Conservation (phyloP, 306 rosid species). For the Citrullus mucosospermus region DNA sequence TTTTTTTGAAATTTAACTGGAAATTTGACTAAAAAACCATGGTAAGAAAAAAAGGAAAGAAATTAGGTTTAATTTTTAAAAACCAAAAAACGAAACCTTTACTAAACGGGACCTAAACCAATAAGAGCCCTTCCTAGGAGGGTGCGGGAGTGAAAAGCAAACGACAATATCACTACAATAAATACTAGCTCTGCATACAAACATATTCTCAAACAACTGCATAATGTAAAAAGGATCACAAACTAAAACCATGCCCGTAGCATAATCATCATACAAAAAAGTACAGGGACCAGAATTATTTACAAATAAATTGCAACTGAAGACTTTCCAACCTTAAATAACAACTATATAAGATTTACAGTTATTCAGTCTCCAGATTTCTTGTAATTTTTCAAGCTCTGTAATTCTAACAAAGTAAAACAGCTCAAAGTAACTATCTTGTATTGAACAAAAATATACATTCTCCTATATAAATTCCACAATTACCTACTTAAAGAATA, state of each 20-base stretch:
- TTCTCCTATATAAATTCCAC: neutral
- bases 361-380: neutral
- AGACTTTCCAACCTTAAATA: neutral
- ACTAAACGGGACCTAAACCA: too few species aligned
- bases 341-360: neutral
- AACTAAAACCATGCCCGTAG: neutral
- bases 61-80: too few species aligned
- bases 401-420: neutral
- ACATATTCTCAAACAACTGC: neutral
- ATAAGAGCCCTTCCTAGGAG: too few species aligned
- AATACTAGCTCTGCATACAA: neutral
- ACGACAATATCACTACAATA: neutral
- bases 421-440: neutral
- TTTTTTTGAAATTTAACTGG: too few species aligned
- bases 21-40: too few species aligned
- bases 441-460: constrained; percentile 1
- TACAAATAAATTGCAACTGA: neutral
- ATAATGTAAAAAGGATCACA: neutral
- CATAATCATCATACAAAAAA: neutral
- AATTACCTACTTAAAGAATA: neutral
- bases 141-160: neutral
- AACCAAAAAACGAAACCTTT: too few species aligned
- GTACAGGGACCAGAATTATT: neutral
- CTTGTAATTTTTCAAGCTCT: neutral
- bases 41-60: too few species aligned